phyloP scores from a whole-genome alignment of 192 early-diverging fungal species.

The Coemansia sp. region DNA sequence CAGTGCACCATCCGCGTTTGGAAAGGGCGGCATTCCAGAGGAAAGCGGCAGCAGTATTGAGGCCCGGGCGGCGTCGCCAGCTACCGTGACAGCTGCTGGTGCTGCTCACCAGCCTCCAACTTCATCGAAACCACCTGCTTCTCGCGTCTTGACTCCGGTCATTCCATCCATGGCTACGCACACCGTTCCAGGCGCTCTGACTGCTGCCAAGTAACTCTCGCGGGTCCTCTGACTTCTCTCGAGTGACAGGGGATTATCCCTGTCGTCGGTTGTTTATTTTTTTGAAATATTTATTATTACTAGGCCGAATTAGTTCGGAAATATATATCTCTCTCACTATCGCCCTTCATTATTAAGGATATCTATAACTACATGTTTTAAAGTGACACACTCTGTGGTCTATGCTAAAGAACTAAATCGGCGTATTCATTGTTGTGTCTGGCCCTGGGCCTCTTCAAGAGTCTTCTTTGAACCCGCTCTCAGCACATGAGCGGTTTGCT shows the following conservation, averaged over 20 bases:
- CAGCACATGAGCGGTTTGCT: conserved; percentile 40
- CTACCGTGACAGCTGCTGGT: background rate
- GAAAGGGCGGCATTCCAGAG: conserved; percentile 5
- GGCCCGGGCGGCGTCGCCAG: background rate
- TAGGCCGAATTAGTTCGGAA: background rate
- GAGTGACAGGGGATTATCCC: background rate
- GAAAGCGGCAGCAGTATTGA: background rate
- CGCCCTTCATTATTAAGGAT: background rate
- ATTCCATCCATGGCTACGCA: conserved; percentile 48
- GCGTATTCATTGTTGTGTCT: background rate
- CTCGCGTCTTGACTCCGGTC: background rate
- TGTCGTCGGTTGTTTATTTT: background rate
- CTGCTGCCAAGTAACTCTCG: conserved; percentile 26
- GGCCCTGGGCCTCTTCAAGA: background rate
- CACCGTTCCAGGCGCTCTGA: conserved; percentile 23
- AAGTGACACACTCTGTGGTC: background rate
- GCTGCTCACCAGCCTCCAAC: background rate
- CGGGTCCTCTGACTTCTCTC: background rate
- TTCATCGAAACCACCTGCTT: background rate
- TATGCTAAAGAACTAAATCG: background rate
- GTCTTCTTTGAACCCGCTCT: conserved; percentile 25
- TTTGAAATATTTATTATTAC: background rate
- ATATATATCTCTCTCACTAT: background rate
- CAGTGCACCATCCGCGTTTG: background rate
- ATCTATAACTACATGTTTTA: background rate